Percentiles rank a stretch among this genome's conserved stretches.
Conservation (phyloP, 345 rosid genomes). For the Corchorus olitorius region DNA sequence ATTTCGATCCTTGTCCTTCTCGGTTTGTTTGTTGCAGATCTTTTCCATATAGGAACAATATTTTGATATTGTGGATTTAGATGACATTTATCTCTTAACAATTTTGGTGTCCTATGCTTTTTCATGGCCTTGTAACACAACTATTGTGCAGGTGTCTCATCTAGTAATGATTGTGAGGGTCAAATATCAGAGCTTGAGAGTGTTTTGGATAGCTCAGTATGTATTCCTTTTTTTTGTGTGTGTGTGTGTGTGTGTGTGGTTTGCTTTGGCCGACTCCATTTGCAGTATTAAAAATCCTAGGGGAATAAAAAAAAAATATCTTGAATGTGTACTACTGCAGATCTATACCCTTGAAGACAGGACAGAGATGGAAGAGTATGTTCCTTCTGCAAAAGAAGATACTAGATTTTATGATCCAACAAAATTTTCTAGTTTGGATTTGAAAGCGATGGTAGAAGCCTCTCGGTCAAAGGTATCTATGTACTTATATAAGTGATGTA, state of each 20-base stretch:
- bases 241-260: slow-evolving; percentile 1
- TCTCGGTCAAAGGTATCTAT: slow-evolving; percentile 66
- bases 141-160: slow-evolving; percentile 48
- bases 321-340: slow-evolving; percentile 41
- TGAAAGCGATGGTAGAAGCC: slow-evolving; percentile 59
- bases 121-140: slow-evolving; percentile 6
- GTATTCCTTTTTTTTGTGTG: slow-evolving; percentile 10
- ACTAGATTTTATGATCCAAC: slow-evolving; percentile 60
- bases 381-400: slow-evolving; percentile 55
- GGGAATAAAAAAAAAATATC: slow-evolving; percentile 11
- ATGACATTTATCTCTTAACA: neutral
- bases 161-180: slow-evolving; percentile 47
- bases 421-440: slow-evolving; percentile 34
- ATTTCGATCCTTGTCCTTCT: neutral
- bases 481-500: neutral
- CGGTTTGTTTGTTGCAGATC: neutral
- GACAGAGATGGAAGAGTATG: slow-evolving; percentile 49
- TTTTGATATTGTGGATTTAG: neutral
- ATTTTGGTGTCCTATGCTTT: neutral
- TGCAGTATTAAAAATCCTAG: neutral
- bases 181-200: slow-evolving; percentile 76
- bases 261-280: neutral
- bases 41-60: neutral
- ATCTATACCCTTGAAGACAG: slow-evolving; percentile 59
- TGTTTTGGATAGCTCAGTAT: slow-evolving; percentile 77